Percentiles rank a stretch among this genome's conserved stretches.
These are phyloP conservation scores for Cyclotella atomus DNA, from an alignment of 108 stramenopile genomes.

Conservation along the genomic window DNA sequence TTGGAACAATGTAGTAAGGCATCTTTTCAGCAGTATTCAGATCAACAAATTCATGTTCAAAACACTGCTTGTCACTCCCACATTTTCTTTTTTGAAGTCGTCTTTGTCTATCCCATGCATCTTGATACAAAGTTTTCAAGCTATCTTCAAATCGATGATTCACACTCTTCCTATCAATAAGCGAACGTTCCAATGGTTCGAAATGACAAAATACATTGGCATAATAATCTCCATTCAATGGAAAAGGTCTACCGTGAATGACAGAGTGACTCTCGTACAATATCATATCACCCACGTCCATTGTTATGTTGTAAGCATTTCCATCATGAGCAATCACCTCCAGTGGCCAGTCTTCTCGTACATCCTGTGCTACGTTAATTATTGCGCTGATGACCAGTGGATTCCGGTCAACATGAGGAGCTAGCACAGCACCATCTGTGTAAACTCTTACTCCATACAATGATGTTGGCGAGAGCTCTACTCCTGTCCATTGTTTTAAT, in stretches of 20 bases:
- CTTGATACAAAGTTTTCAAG: conserved; percentile 25
- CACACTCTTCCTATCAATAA: conserved; percentile 18
- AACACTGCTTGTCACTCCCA: background rate
- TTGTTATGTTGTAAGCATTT: conserved; percentile 84
- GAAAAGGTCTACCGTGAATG: conserved; percentile 93
- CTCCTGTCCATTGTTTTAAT: conserved; percentile 83
- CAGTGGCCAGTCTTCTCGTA: conserved; percentile 88
- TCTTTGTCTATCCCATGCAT: conserved; percentile 38
- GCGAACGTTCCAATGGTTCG: conserved; percentile 71
- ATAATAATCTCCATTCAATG: conserved; percentile 74
- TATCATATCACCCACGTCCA: conserved; percentile 91
- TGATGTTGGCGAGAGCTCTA: conserved; percentile 75
- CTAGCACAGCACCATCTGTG: conserved; percentile 67
- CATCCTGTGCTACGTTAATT: conserved; percentile 87
- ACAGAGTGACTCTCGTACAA: conserved; percentile 92
- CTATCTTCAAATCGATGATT: conserved; percentile 8
- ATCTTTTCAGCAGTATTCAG: conserved; percentile 22
- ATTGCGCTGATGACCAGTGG: conserved; percentile 91
- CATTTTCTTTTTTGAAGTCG: conserved; percentile 8
- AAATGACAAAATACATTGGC: conserved; percentile 93
- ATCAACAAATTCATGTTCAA: conserved; percentile 26
- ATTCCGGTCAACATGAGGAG: conserved; percentile 92
- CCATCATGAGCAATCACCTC: conserved; percentile 93
- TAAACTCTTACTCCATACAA: conserved; percentile 94
- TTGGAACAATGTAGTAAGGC: conserved; percentile 36